These are phyloP conservation scores for Trichoderma hamatum DNA, from an alignment of 2,329 filamentous ascomycete genomes.

Conservation along the genomic window DNA sequence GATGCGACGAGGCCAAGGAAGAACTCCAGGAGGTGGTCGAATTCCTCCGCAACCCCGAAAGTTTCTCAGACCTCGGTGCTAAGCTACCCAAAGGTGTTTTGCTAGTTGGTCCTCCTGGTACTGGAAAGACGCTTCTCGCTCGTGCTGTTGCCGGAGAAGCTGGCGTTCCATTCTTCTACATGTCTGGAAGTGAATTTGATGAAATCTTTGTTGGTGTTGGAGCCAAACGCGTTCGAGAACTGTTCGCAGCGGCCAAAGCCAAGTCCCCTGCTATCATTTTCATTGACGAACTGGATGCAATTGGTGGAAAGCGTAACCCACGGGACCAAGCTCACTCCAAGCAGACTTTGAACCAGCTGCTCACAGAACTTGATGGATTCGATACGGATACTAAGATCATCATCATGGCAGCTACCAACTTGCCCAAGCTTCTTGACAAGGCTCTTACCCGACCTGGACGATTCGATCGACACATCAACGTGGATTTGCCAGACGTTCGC, in stretches of 20 bases:
- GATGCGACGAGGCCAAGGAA: conserved; percentile 97
- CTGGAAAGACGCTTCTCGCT: conserved; percentile 93
- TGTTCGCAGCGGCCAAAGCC: conserved; percentile 79
- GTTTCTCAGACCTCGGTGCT: conserved; percentile 90
- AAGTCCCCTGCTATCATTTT: conserved; percentile 95
- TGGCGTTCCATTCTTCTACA: conserved; percentile 98
- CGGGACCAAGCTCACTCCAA: conserved; percentile 93
- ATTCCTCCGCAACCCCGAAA: conserved; percentile 89
- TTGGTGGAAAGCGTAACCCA: conserved; percentile 91
- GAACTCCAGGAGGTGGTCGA: conserved; percentile 96
- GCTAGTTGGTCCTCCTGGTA: conserved; percentile 92
- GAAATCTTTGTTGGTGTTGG: conserved; percentile 98
- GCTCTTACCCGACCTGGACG: conserved; percentile 91
- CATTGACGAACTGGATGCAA: conserved; percentile 91
- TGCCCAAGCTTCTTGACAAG: conserved; percentile 91
- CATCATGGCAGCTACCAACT: conserved; percentile 94
- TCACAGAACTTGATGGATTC: conserved; percentile 96
- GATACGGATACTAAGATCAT: conserved; percentile 94
- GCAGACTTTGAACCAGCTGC: conserved; percentile 94
- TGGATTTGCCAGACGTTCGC: conserved; percentile 88
- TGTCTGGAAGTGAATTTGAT: conserved; percentile 98
- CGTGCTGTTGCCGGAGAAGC: conserved; percentile 95
- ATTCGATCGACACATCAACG: conserved; percentile 90
- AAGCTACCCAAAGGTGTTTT: conserved; percentile 97
- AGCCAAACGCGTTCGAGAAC: conserved; percentile 91